Base-by-base conservation (phyloP, 805 yeast species). In the Cyberlindnera lachancei region DNA sequence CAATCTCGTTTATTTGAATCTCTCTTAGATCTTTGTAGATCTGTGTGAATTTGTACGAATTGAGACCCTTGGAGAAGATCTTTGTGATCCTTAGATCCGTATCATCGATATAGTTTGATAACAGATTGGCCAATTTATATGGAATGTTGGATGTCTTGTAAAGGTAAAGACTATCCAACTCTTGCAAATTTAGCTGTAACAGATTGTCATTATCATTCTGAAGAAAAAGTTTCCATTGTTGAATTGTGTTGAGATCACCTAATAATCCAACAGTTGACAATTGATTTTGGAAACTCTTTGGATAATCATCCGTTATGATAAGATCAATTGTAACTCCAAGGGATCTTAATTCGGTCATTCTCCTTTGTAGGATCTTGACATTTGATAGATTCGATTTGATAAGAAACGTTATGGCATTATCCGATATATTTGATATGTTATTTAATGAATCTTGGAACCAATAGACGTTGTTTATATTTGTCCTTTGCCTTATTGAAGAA, bases 21-120 rank as follows among this genome's bases (percentile, higher is more conserved):
- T 27, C 45, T 39, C 29, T 55, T 33, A 43, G 41, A 40, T 27
- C 59, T 30, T 61, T 56, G 31, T 51, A 63, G 3, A 70, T 52
- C 19, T 66, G 63, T 29, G 70, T 63, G 23, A 82, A 61, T 15
- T 66, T 56, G 17, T 59, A 52, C 0, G 88, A 66, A 30, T 64
- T 62, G 18, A 63, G 59, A 1, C 95, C 95, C 44, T 79, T 56
- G 12, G 78, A 52, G 23, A 83, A 45, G 0, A 74, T 58, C 19
- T 64, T 55, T 1, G 83, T 71, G 3, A 80, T 46, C 27, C 53
- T 45, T 17, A 70, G 61, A 0, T 77, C 56, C 7, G 73, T 55
- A 3, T 70, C 44, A 2, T 77, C 66, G 22, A 64, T 55, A 18
- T 63, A 49, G 11, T 64, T 52, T 42, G 76, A 73, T 15, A 67